These are phyloP conservation scores for Scheffersomyces segobiensis DNA, from an alignment of 1,139 yeast species.

Conservation along the genomic window DNA sequence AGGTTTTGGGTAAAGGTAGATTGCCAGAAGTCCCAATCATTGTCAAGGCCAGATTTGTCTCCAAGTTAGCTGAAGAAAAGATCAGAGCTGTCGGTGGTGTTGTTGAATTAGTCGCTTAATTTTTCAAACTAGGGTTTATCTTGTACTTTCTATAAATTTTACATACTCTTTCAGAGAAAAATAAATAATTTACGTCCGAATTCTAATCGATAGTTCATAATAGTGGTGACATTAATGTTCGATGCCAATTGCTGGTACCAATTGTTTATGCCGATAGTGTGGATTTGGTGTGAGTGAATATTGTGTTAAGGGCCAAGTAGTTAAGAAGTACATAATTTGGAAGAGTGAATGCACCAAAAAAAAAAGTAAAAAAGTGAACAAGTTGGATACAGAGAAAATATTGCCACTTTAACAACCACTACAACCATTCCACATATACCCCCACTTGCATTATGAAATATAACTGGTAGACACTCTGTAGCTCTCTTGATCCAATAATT, in stretches of 20 bases:
- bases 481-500: not conserved
- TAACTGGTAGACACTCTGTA: not conserved
- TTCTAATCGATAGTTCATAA: no score
- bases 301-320: no score
- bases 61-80: slow-evolving; percentile 99
- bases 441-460: not conserved
- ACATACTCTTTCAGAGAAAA: slow-evolving; percentile 4
- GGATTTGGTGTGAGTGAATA: no score
- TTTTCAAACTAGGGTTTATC: slow-evolving; percentile 1
- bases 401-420: not conserved
- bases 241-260: no score
- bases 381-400: no score
- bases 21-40: slow-evolving; percentile 98
- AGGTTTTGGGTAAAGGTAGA: slow-evolving; percentile 99
- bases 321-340: no score
- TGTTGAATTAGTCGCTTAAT: slow-evolving; percentile 97
- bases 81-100: slow-evolving; percentile 99
- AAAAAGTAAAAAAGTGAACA: no score
- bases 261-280: no score
- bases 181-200: slow-evolving; percentile 1
- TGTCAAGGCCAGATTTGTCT: slow-evolving; percentile 99
- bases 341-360: no score
- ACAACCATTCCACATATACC: not conserved
- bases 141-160: slow-evolving; percentile 7
- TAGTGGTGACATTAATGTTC: no score